A percentile compares a stretch with the other conserved stretches of the same genome.
These are phyloP conservation scores for Daedalea quercina DNA, from an alignment of 768 basidiomycete species.

Conservation along the genomic window DNA sequence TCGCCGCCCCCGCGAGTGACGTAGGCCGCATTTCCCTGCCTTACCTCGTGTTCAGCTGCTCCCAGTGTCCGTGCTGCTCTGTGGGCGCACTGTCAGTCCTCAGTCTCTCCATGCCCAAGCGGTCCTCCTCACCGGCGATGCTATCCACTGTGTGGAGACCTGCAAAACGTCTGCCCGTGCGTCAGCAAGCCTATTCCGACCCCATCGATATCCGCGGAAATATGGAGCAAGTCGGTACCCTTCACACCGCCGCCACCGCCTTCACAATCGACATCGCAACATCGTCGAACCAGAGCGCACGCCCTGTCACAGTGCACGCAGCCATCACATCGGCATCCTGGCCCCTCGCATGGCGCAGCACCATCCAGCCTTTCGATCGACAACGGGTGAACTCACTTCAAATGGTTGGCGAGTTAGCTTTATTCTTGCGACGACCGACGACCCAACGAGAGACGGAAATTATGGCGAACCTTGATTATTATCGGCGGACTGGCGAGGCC, in stretches of 20 bases:
- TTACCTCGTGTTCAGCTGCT: not conserved
- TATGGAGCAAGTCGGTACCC: not conserved
- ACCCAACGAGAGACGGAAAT: constrained; percentile 12
- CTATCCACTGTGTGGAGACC: not conserved
- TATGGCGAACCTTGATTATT: constrained; percentile 18
- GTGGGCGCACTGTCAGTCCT: not conserved
- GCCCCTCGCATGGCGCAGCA: not conserved
- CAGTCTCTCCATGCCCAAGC: not conserved
- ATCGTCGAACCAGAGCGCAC: not conserved
- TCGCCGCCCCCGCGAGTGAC: constrained; percentile 15
- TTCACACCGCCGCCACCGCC: not conserved
- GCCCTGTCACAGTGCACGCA: not conserved
- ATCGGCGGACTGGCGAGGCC: constrained; percentile 10
- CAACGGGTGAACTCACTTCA: constrained; percentile 4
- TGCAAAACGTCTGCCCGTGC: not conserved
- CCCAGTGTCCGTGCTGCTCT: not conserved
- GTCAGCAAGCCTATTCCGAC: not conserved
- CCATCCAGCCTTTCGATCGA: not conserved
- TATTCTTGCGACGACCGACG: constrained; percentile 10
- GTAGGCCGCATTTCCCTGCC: constrained; percentile 1
- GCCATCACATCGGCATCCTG: constrained; percentile 3
- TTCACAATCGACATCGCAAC: not conserved
- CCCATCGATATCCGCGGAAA: not conserved
- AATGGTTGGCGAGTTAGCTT: constrained; percentile 4
- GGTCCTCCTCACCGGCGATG: constrained; percentile 1